Base-by-base conservation (phyloP, 176 grass and related monocot species). In the Pontederia crassipes region DNA sequence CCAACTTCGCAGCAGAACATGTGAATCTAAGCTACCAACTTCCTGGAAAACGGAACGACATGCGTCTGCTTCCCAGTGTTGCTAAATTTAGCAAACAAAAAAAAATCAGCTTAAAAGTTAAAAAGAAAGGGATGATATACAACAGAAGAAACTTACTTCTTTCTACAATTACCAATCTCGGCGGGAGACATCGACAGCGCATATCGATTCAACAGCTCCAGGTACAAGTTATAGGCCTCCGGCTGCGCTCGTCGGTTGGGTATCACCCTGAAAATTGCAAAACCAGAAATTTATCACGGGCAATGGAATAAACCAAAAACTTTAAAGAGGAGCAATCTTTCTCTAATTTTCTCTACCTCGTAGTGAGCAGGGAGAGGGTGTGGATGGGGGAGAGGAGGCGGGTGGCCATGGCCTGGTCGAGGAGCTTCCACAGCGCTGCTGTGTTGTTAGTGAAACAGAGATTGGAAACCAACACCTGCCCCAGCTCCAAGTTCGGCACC, bases 171-270 rank as follows among this genome's bases (percentile, higher is more conserved):
- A 0, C 54, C 54, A 56, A 20, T 15, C 54, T 56, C 54, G 17
- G 20, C 13, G 17, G 14, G 20, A 56, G 54, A 20, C 16, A 10
- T n/a, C 17, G 54, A 56, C 54, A 26, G 54, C 54, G 54, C 54
- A 11, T 56, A 56, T 56, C 54, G 54, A 56, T 20, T 56, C 54
- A 56, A 56, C 9, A 56, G 54, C 54, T 56, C 54, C 54, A 56
- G 9, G 54, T 56, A 56, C 54, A 56, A 20, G 17, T 15, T 56
- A 8, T 56, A 56, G 54, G 54, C 54, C 54, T 56, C 54, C 54
- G 54, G 54, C 17, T 56, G 54, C 20, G 54, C 54, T 10, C 54
- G 54, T 9, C 54, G 16, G 20, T 24, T 8, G 20, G 54, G 54
- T 18, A 56, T 56, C 8, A 56, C 54, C 20, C 54, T 56, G 17